Conservation (phyloP, 768 basidiomycete species). For the Piloderma croceum region DNA sequence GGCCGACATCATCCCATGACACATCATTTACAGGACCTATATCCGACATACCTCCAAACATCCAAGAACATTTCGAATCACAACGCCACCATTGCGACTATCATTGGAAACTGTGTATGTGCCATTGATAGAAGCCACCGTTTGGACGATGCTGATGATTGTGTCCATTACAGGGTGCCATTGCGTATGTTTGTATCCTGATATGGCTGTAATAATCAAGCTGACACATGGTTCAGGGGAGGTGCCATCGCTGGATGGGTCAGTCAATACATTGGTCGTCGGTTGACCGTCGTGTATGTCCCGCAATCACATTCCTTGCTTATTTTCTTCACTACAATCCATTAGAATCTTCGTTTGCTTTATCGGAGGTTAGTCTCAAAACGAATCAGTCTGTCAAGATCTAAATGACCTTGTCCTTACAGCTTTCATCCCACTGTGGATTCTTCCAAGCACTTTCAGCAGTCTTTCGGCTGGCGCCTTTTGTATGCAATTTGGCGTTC, state of each 20-base stretch:
- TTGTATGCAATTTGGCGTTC: constrained; percentile 81
- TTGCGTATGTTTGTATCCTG: constrained; percentile 30
- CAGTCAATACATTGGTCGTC: constrained; percentile 74
- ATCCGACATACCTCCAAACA: constrained; percentile 67
- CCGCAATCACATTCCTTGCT: constrained; percentile 10
- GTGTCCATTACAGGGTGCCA: constrained; percentile 37
- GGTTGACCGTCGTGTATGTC: constrained; percentile 58
- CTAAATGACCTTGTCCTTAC: no score
- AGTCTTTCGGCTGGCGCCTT: constrained; percentile 80
- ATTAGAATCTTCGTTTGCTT: constrained; percentile 52
- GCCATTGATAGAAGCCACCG: no score
- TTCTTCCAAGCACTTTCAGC: constrained; percentile 64
- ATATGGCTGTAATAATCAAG: constrained; percentile 1
- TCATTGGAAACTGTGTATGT: constrained; percentile 68
- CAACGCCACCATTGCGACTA: constrained; percentile 68
- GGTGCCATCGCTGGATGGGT: constrained; percentile 66
- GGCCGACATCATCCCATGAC: no score
- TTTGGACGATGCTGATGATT: no score
- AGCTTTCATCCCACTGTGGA: constrained; percentile 76
- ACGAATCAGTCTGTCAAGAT: no score
- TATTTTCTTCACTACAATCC: no score
- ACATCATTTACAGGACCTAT: no score
- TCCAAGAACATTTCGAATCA: constrained; percentile 57
- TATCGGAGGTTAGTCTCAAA: constrained; percentile 38
- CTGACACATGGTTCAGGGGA: constrained; percentile 37